Evolutionary conservation across 352 stramenopile genomes (phyloP), one percentile per base, ranked within the genome.

Genomic region (Pythium chondricola): DNA sequence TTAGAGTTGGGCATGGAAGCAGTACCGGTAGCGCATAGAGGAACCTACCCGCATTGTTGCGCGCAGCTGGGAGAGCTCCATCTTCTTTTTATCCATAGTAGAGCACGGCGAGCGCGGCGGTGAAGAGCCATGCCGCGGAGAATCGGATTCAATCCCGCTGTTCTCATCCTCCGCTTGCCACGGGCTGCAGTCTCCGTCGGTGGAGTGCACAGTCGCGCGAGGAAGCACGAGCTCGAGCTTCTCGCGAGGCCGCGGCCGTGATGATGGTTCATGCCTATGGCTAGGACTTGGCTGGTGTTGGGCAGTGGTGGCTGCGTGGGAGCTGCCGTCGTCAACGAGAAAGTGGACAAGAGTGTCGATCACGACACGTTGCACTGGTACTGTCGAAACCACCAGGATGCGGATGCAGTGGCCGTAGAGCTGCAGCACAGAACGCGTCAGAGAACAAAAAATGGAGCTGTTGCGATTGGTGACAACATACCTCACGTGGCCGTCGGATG

Each of bases 281-380:
- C n/a, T n/a, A n/a, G n/a, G n/a, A n/a, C n/a, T n/a, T n/a, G n/a
- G n/a, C n/a, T n/a, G n/a, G n/a, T n/a, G n/a, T n/a, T n/a, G n/a
- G n/a, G n/a, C n/a, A n/a, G n/a, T n/a, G n/a, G n/a, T n/a, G n/a
- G 32, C 38, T 48, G 22, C 2, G 37, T 47, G 18, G 25, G 20
- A 11, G 43, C 6, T 30, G 27, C 27, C 18, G 18, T 42, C 26
- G 9, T 59, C 43, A 11, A 53, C 25, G 7, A 52, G 2, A 33
- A 82, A 83, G 11, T 82, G 65, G 11, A 83, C 70, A 6, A 58
- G 57, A 8, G 71, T 78, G 52, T 85, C 61, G 53, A 85, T 78
- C 40, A 83, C 74, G 3, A 72, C 63, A 17, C 65, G 67, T 4
- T 49, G 59, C 5, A 80, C 55, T 2, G 74, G 74, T 22, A 32